These are phyloP conservation scores for Colletotrichum cordylinicola DNA, from an alignment of 2,329 filamentous ascomycete genomes.

Conservation along the genomic window DNA sequence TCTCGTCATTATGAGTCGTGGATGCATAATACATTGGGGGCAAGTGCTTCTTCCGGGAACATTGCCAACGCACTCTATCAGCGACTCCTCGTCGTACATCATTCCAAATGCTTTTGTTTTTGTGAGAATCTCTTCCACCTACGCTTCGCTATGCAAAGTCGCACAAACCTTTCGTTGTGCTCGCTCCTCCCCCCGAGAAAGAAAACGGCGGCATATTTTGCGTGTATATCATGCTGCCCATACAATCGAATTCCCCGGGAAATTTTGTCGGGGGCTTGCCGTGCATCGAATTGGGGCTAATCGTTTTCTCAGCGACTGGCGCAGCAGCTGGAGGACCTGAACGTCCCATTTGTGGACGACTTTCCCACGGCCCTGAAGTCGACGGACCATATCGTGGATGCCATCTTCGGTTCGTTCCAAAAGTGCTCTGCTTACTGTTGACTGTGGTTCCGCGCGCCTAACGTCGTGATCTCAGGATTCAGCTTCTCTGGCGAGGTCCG, in stretches of 20 bases:
- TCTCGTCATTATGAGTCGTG: background rate
- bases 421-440: background rate
- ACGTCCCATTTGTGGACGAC: slow-evolving; percentile 83
- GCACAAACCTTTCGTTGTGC: background rate
- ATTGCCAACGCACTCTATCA: slow-evolving; percentile 1
- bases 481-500: slow-evolving; percentile 91
- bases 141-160: slow-evolving; percentile 9
- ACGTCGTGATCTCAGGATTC: slow-evolving; percentile 64
- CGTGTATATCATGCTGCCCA: background rate
- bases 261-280: background rate
- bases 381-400: slow-evolving; percentile 85
- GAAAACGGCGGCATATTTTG: slow-evolving; percentile 1
- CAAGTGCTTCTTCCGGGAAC: background rate
- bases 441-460: slow-evolving; percentile 10
- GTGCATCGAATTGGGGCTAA: slow-evolving; percentile 28
- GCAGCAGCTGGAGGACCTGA: slow-evolving; percentile 83
- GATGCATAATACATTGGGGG: background rate
- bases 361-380: slow-evolving; percentile 71
- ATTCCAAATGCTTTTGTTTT: background rate
- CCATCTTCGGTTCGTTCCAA: slow-evolving; percentile 78
- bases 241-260: background rate
- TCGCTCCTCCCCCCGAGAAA: background rate
- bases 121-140: background rate
- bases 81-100: slow-evolving; percentile 3
- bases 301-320: slow-evolving; percentile 68